Percentiles rank a stretch among this genome's conserved stretches.
phyloP scores from a whole-genome alignment of 2,329 filamentous ascomycete genomes.

The Fusarium anthophilum region DNA sequence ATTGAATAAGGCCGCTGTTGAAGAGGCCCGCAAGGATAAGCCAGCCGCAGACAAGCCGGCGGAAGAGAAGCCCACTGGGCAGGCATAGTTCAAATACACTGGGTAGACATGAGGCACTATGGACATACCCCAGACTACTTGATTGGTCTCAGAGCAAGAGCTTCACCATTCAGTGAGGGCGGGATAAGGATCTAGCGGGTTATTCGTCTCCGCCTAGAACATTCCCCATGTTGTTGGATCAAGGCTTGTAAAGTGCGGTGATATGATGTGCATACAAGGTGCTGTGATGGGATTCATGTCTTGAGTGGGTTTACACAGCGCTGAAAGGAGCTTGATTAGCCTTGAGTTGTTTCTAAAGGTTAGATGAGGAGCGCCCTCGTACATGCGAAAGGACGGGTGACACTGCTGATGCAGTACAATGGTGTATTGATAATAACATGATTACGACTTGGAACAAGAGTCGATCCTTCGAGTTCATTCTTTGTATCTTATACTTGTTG shows the following conservation, averaged over 20 bases:
- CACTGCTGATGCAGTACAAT: not conserved
- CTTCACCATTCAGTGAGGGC: slow-evolving; percentile 6
- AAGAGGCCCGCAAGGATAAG: slow-evolving; percentile 32
- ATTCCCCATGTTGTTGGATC: not conserved
- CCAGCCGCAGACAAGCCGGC: slow-evolving; percentile 14
- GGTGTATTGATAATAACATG: slow-evolving; percentile 22
- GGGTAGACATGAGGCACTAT: slow-evolving; percentile 4
- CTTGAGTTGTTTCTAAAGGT: not conserved
- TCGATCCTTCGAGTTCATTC: not conserved
- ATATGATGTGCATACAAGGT: not conserved
- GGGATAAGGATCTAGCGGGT: not conserved
- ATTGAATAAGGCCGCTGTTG: slow-evolving; percentile 30
- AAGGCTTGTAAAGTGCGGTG: slow-evolving; percentile 5
- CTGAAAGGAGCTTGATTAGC: not conserved
- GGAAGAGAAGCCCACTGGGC: slow-evolving; percentile 5
- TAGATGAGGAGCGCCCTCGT: slow-evolving; percentile 3
- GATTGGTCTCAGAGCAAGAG: slow-evolving; percentile 8
- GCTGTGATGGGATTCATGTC: slow-evolving; percentile 2
- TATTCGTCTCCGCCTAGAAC: not conserved
- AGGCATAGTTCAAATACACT: slow-evolving; percentile 6
- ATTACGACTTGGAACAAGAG: not conserved
- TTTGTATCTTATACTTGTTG: not conserved
- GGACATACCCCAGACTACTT: slow-evolving; percentile 6
- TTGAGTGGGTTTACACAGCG: not conserved
- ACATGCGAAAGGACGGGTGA: not conserved